phyloP scores from a whole-genome alignment of 2,329 filamentous ascomycete species.

The Fusarium tuaranense region DNA sequence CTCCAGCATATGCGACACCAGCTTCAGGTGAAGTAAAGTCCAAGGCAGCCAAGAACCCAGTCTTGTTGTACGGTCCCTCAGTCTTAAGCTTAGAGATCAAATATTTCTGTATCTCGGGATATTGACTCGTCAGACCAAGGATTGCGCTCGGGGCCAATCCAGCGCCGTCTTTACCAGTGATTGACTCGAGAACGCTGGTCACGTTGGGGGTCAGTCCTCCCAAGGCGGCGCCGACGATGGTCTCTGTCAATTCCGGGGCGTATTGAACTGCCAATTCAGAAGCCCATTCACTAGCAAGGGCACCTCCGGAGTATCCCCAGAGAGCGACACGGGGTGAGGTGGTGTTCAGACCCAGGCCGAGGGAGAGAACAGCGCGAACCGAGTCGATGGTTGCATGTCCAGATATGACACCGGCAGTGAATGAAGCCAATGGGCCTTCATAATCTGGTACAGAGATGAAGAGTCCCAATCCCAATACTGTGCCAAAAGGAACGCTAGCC shows the following conservation, averaged over 20 bases:
- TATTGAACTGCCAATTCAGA: slow-evolving; percentile 64
- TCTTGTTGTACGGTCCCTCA: slow-evolving; percentile 29
- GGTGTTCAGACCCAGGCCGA: slow-evolving; percentile 46
- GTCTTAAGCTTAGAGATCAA: slow-evolving; percentile 37
- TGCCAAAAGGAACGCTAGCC: neutral
- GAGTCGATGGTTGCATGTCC: slow-evolving; percentile 60
- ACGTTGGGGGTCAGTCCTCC: slow-evolving; percentile 61
- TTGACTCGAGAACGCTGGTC: slow-evolving; percentile 48
- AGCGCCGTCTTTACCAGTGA: slow-evolving; percentile 45
- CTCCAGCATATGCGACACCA: slow-evolving; percentile 16
- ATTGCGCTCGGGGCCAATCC: slow-evolving; percentile 37
- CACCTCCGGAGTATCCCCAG: slow-evolving; percentile 69
- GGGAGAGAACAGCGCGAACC: slow-evolving; percentile 55
- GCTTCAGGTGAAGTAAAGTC: slow-evolving; percentile 18
- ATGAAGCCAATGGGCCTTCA: slow-evolving; percentile 58
- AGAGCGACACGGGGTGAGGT: slow-evolving; percentile 51
- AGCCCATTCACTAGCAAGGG: slow-evolving; percentile 63
- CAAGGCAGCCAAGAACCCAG: slow-evolving; percentile 36
- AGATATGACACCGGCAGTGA: slow-evolving; percentile 55
- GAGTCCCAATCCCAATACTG: slow-evolving; percentile 26
- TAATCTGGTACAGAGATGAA: slow-evolving; percentile 59
- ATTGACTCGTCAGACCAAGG: slow-evolving; percentile 38
- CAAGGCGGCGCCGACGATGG: slow-evolving; percentile 60
- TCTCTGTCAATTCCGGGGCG: slow-evolving; percentile 59
- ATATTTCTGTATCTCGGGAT: slow-evolving; percentile 29